Evolutionary conservation across 1,284 basidiomycete genomes (phyloP).

Genomic region (Inonotus obliquus): DNA sequence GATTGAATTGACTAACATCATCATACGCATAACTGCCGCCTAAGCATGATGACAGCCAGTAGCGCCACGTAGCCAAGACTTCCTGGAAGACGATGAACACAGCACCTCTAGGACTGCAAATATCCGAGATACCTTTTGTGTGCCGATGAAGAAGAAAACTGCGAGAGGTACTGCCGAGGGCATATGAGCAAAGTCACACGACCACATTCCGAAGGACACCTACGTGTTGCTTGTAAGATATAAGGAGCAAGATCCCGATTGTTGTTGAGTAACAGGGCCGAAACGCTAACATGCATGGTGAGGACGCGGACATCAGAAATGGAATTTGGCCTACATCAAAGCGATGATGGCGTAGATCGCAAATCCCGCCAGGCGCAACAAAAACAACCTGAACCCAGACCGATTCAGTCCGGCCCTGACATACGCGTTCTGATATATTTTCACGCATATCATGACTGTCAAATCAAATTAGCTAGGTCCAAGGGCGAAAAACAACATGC

Average conservation of each 20-base stretch:
- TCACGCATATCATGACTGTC: constrained; percentile 13
- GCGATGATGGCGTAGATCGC: constrained; percentile 17
- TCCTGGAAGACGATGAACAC: constrained; percentile 7
- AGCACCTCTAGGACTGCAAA: background rate
- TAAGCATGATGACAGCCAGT: constrained; percentile 1
- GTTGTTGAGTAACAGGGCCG: constrained; percentile 10
- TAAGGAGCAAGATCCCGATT: constrained; percentile 13
- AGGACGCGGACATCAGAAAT: background rate
- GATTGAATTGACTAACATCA: background rate
- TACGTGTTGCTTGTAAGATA: constrained; percentile 17
- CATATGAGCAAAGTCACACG: background rate
- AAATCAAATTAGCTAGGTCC: background rate
- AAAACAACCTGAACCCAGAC: constrained; percentile 10
- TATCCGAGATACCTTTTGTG: constrained; percentile 14
- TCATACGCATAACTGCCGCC: background rate
- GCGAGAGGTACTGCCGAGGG: constrained; percentile 13
- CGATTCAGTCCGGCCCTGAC: constrained; percentile 10
- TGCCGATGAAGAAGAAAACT: constrained; percentile 18
- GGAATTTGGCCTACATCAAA: constrained; percentile 6
- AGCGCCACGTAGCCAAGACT: constrained; percentile 11
- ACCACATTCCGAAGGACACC: background rate
- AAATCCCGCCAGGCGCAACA: constrained; percentile 16
- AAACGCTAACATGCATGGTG: background rate
- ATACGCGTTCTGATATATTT: constrained; percentile 15
- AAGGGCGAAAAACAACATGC: background rate